These are phyloP conservation scores for Saccharomycopsis malanga DNA, from an alignment of 805 yeast genomes.

Conservation along the genomic window DNA sequence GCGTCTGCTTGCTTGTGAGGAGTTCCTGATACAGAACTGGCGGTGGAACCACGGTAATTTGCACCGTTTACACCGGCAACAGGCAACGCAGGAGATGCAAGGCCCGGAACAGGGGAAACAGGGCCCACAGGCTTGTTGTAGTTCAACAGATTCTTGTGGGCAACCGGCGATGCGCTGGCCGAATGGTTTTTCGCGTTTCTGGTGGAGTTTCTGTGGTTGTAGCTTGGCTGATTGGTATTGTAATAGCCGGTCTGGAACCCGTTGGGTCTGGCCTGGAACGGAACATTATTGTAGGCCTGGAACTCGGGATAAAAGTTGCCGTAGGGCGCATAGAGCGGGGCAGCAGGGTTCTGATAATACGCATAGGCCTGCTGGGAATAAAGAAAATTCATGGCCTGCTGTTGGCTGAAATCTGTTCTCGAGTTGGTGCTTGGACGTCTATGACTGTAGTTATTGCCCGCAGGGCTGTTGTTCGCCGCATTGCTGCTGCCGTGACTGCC, in stretches of 20 bases:
- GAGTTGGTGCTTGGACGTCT: slow-evolving; percentile 6
- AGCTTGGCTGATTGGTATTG: background rate
- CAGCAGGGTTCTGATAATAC: background rate
- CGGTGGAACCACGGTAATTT: background rate
- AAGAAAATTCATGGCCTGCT: background rate
- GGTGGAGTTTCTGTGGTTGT: slow-evolving; percentile 1
- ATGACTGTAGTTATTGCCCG: background rate
- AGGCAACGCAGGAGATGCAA: slow-evolving; percentile 2
- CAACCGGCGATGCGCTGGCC: background rate
- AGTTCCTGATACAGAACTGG: background rate
- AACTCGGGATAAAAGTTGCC: background rate
- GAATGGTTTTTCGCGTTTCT: background rate
- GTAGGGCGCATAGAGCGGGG: background rate
- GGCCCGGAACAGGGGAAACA: background rate
- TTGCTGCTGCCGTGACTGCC: background rate
- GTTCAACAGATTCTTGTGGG: slow-evolving; percentile 5
- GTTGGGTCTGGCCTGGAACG: slow-evolving; percentile 5
- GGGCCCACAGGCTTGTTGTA: slow-evolving; percentile 1
- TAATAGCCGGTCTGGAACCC: background rate
- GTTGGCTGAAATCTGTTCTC: background rate
- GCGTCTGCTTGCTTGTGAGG: background rate
- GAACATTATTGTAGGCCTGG: background rate
- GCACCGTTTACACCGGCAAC: background rate
- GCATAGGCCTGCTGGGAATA: slow-evolving; percentile 3
- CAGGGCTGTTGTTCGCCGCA: background rate